A percentile compares a stretch with the other conserved stretches of the same genome.
These are phyloP conservation scores for Beauveria sp. DNA, from an alignment of 2,329 filamentous ascomycete species.

Conservation along the genomic window DNA sequence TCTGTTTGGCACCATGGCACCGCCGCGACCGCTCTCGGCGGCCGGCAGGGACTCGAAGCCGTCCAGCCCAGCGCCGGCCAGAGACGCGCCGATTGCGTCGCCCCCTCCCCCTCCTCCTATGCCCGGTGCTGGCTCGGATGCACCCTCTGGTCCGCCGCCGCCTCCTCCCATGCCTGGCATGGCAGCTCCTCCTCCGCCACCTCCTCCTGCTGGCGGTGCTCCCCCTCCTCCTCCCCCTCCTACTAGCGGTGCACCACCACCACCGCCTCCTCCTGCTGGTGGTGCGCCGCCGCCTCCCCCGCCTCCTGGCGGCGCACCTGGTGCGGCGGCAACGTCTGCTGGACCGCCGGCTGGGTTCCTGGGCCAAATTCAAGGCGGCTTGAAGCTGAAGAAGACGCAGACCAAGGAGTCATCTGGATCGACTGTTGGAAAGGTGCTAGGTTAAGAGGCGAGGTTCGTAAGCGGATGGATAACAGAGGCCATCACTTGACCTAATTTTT, in stretches of 20 bases:
- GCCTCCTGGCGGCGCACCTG: slow-evolving; percentile 36
- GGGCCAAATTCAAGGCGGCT: slow-evolving; percentile 76
- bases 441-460: slow-evolving; percentile 23
- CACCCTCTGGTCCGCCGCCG: slow-evolving; percentile 25
- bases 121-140: slow-evolving; percentile 19
- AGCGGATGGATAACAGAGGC: background rate
- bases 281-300: slow-evolving; percentile 32
- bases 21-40: slow-evolving; percentile 79
- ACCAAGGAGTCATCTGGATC: slow-evolving; percentile 80
- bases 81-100: slow-evolving; percentile 32
- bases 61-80: slow-evolving; percentile 29
- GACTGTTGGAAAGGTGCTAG: slow-evolving; percentile 65
- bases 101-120: slow-evolving; percentile 30
- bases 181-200: slow-evolving; percentile 20
- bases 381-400: slow-evolving; percentile 72
- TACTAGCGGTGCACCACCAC: slow-evolving; percentile 26
- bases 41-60: slow-evolving; percentile 60
- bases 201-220: slow-evolving; percentile 26
- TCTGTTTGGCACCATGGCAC: slow-evolving; percentile 93
- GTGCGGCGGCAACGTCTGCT: slow-evolving; percentile 36
- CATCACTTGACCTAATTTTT: background rate
- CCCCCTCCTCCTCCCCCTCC: slow-evolving; percentile 31
- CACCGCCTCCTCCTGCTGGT: slow-evolving; percentile 34
- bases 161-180: slow-evolving; percentile 21
- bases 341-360: slow-evolving; percentile 58